Conservation (phyloP, 306 rosid genomes). For the Quercus parvula region DNA sequence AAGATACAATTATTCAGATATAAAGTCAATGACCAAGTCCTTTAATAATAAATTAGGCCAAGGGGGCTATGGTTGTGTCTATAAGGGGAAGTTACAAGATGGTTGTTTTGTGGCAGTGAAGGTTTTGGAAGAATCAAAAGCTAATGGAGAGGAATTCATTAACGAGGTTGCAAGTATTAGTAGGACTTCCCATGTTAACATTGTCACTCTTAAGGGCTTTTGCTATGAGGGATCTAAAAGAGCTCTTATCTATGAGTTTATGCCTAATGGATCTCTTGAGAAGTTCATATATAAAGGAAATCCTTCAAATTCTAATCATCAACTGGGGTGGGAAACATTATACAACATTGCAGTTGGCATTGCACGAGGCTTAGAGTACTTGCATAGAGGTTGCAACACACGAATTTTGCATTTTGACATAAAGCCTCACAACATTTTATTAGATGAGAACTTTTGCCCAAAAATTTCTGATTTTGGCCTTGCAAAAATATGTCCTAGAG, state of each 20-base stretch:
- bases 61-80: too few species aligned
- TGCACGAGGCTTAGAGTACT: background rate
- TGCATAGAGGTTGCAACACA: background rate
- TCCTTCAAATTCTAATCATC: too few species aligned
- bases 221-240: too few species aligned
- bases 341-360: background rate
- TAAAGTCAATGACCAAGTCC: too few species aligned
- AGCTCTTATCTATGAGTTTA: conserved; percentile 11
- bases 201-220: too few species aligned
- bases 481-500: conserved; percentile 33
- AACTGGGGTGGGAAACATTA: background rate
- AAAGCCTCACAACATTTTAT: conserved; percentile 32
- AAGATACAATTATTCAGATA: too few species aligned
- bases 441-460: conserved; percentile 19
- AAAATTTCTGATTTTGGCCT: conserved; percentile 48
- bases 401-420: conserved; percentile 8
- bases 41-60: too few species aligned
- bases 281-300: background rate
- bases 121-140: too few species aligned
- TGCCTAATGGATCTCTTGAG: background rate
- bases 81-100: conserved; percentile 34
- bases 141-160: conserved; percentile 28
- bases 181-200: too few species aligned
- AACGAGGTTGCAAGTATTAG: conserved; percentile 24
- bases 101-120: conserved; percentile 40